Conservation (phyloP, 768 basidiomycete genomes). For the Imleria badia region DNA sequence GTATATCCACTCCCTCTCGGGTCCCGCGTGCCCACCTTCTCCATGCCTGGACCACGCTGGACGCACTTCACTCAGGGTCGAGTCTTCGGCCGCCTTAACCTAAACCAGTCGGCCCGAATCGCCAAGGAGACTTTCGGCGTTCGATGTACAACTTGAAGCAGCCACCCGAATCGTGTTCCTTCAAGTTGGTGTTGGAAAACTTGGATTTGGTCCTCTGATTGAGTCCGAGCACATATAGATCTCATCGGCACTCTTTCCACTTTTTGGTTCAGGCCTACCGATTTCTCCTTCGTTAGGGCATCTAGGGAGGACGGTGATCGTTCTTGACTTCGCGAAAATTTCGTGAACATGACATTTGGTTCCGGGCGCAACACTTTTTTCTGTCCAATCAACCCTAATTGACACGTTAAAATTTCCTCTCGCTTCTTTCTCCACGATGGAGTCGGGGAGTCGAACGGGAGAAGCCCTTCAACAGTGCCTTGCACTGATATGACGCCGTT, state of each 20-base stretch:
- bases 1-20: background rate
- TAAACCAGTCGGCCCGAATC: background rate
- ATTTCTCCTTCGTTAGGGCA: background rate
- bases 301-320: background rate
- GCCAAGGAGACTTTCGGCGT: background rate
- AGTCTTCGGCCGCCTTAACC: background rate
- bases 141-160: background rate
- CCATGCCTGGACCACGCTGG: background rate
- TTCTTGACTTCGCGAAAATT: background rate
- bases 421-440: conserved; percentile 16
- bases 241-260: too few relatives aligned
- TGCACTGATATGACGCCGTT: background rate
- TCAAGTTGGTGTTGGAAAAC: too few relatives aligned
- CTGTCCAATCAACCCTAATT: background rate
- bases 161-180: background rate
- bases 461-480: background rate
- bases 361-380: background rate
- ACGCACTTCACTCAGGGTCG: background rate
- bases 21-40: background rate
- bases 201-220: background rate
- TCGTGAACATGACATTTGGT: background rate
- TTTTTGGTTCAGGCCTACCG: too few relatives aligned
- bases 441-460: conserved; percentile 6
- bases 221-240: too few relatives aligned
- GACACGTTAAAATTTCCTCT: background rate